Evolutionary conservation across 208 protist genomes (phyloP).

Genomic region (Histomonas meleagridis): DNA sequence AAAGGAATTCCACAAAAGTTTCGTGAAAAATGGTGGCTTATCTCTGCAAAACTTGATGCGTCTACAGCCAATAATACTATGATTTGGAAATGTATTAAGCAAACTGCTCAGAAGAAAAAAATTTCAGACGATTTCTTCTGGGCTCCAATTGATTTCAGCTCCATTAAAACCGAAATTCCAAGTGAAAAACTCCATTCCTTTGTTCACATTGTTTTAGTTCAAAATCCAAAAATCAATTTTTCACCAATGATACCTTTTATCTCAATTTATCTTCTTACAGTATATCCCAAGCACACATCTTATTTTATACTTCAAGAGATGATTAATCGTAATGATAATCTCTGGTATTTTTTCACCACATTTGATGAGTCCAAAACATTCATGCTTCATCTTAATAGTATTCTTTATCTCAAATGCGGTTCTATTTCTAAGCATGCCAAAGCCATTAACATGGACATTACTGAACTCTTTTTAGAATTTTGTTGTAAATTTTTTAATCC

Average conservation of each 20-base stretch:
- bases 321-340: not conserved
- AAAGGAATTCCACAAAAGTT: no score
- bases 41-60: no score
- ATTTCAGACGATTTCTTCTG: no score
- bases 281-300: not conserved
- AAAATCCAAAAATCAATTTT: not conserved
- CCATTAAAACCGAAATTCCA: no score
- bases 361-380: not conserved
- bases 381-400: not conserved
- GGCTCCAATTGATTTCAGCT: no score
- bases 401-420: not conserved
- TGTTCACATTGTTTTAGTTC: no score
- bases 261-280: not conserved
- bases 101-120: no score
- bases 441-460: not conserved
- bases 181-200: no score
- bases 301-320: not conserved
- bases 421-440: not conserved
- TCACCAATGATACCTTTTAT: not conserved
- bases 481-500: not conserved
- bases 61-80: no score
- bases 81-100: no score
- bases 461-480: not conserved
- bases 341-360: not conserved
- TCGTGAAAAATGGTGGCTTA: no score